These are phyloP conservation scores for Clathrospora elynae DNA, from an alignment of 2,329 filamentous ascomycete species.

Conservation along the genomic window DNA sequence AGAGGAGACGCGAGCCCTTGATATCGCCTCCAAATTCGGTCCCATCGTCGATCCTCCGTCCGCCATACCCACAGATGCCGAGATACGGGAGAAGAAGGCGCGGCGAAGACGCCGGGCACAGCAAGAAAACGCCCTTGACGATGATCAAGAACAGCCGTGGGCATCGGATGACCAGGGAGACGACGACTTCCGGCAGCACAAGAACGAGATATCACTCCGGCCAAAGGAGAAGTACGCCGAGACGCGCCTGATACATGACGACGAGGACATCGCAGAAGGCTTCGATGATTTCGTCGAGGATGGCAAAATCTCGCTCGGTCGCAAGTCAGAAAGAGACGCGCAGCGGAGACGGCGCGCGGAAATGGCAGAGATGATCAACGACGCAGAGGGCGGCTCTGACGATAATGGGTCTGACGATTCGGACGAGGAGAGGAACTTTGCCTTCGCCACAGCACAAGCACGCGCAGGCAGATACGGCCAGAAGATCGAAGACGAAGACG, in stretches of 20 bases:
- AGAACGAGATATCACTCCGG: slow-evolving; percentile 55
- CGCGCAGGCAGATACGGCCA: slow-evolving; percentile 79
- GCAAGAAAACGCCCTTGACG: slow-evolving; percentile 66
- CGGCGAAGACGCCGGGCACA: slow-evolving; percentile 79
- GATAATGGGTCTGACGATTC: slow-evolving; percentile 73
- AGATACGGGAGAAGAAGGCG: slow-evolving; percentile 90
- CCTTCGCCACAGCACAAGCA: slow-evolving; percentile 87
- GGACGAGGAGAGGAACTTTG: slow-evolving; percentile 68
- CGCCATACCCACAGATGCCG: slow-evolving; percentile 76
- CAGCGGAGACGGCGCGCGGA: slow-evolving; percentile 69
- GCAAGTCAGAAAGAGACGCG: slow-evolving; percentile 76
- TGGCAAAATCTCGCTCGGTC: slow-evolving; percentile 76
- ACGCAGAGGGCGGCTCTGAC: slow-evolving; percentile 72
- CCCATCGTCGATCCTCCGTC: slow-evolving; percentile 50
- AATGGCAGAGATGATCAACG: slow-evolving; percentile 82
- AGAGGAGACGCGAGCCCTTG: slow-evolving; percentile 54
- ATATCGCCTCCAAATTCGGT: slow-evolving; percentile 64
- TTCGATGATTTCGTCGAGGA: slow-evolving; percentile 93
- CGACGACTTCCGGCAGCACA: slow-evolving; percentile 48
- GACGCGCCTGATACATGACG: slow-evolving; percentile 77
- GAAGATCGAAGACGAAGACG: slow-evolving; percentile 52
- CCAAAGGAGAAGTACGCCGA: slow-evolving; percentile 67
- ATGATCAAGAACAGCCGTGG: slow-evolving; percentile 52
- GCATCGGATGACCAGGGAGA: slow-evolving; percentile 48
- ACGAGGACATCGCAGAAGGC: slow-evolving; percentile 90